phyloP scores from a whole-genome alignment of 1,284 basidiomycete species.

The Cutaneotrichosporon sp. region DNA sequence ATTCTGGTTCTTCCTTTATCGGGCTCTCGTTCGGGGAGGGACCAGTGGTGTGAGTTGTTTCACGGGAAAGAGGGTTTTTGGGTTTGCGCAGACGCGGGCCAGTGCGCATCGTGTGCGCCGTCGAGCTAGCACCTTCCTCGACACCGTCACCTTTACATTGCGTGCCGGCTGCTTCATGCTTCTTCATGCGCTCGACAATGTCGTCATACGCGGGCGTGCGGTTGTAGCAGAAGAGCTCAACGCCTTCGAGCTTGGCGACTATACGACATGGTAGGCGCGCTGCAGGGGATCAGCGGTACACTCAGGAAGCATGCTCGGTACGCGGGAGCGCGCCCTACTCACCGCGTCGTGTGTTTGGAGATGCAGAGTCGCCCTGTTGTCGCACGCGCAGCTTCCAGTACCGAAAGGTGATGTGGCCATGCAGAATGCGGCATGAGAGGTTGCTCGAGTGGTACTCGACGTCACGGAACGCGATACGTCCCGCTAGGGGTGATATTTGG shows the following conservation, averaged over 20 bases:
- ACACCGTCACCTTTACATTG: background rate
- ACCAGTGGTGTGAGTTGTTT: background rate
- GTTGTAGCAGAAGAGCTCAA: constrained; percentile 89
- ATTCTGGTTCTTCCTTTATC: background rate
- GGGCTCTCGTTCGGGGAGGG: background rate
- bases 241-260: constrained; percentile 68
- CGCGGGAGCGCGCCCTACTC: constrained; percentile 8
- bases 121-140: constrained; percentile 3
- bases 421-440: constrained; percentile 73
- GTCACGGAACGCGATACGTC: constrained; percentile 78
- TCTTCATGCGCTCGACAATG: constrained; percentile 69
- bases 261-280: constrained; percentile 65
- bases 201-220: constrained; percentile 77
- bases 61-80: background rate
- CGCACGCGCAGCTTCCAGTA: constrained; percentile 78
- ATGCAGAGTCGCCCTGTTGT: constrained; percentile 49
- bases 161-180: constrained; percentile 25
- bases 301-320: background rate
- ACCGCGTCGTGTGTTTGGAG: constrained; percentile 31
- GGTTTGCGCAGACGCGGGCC: constrained; percentile 5
- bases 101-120: background rate
- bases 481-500: constrained; percentile 80
- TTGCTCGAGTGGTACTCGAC: constrained; percentile 83
- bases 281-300: constrained; percentile 7
- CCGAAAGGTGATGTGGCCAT: constrained; percentile 78